Evolutionary conservation across 805 yeast species (phyloP).

Genomic region (Saccharomyces jurei): DNA sequence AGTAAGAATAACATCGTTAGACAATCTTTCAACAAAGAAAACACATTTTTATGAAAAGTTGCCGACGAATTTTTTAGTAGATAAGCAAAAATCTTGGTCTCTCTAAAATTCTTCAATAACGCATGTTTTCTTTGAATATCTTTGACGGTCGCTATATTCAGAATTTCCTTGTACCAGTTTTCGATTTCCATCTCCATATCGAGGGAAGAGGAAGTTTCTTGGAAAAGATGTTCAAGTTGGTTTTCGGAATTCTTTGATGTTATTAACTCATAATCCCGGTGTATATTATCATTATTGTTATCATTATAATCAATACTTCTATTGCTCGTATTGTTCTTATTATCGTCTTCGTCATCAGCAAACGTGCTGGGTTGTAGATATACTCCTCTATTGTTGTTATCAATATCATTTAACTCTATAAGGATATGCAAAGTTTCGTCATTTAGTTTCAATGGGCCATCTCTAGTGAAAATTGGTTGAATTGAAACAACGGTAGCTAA

Average conservation of each 20-base stretch:
- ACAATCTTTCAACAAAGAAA: constrained; percentile 15
- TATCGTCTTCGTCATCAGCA: neutral
- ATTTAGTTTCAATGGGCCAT: constrained; percentile 74
- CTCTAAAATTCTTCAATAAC: constrained; percentile 18
- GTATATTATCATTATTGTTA: neutral
- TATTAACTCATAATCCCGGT: constrained; percentile 3
- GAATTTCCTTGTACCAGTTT: constrained; percentile 28
- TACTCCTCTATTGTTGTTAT: neutral
- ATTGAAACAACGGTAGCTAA: constrained; percentile 88
- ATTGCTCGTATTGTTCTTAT: neutral
- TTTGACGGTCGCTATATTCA: constrained; percentile 25
- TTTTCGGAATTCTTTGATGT: neutral
- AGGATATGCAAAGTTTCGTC: constrained; percentile 42
- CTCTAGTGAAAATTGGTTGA: constrained; percentile 91
- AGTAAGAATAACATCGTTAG: constrained; percentile 67
- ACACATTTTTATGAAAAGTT: constrained; percentile 14
- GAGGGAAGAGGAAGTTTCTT: constrained; percentile 1
- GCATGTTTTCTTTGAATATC: constrained; percentile 22
- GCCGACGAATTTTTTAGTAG: neutral
- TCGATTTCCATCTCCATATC: constrained; percentile 23
- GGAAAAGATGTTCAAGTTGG: neutral
- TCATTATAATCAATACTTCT: neutral
- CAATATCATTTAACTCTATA: constrained; percentile 23
- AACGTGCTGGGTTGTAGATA: neutral
- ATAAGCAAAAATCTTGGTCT: constrained; percentile 16